Base-by-base conservation (phyloP, 1,284 basidiomycete genomes). In the Cryptococcus sp. region DNA sequence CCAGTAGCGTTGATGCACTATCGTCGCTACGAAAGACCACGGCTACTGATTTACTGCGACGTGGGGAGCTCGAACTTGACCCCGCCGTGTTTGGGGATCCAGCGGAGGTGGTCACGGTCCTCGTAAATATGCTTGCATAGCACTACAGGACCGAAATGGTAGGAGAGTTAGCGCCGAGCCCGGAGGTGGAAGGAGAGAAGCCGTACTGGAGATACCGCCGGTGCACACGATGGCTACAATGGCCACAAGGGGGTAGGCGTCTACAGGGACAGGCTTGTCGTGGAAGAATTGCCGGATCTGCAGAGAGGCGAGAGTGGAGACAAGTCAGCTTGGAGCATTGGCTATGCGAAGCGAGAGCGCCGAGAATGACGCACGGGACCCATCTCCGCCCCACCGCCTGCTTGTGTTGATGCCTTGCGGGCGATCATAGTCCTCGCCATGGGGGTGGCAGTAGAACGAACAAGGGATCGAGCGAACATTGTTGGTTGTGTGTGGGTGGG, bases 191-290 rank as follows among this genome's bases (percentile, higher is more conserved):
- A 38, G 23, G 33, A 8, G 6, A 13, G 21, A 12, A 6, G 51
- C 55, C 57, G 55, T 42, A 52, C 56, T 57, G 54, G 55, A 65
- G 4, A 53, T 52, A 18, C 56, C 61, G 36, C 24, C 57, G 35
- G 61, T 61, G 44, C 54, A 57, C 59, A 66, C 55, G 50, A 61
- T 49, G 39, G 57, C 43, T 45, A 64, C 59, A 56, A 70, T 55
- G 40, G 56, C 57, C 45, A 61, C 45, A 46, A 65, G 51, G 13
- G 63, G 63, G 55, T 65, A 65, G 35, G 56, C 61, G 52, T 65
- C 63, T 33, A 57, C 53, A 20, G 63, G 63, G 21, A 65, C 56
- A 15, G 59, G 59, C 28, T 35, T 46, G 42, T 44, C 56, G 12
- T 52, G 38, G 57, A 65, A 65, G 61, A 65, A 63, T 18, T 43